Base-by-base conservation (phyloP, 2,329 filamentous ascomycete genomes). In the Lasiodiplodia citricola region DNA sequence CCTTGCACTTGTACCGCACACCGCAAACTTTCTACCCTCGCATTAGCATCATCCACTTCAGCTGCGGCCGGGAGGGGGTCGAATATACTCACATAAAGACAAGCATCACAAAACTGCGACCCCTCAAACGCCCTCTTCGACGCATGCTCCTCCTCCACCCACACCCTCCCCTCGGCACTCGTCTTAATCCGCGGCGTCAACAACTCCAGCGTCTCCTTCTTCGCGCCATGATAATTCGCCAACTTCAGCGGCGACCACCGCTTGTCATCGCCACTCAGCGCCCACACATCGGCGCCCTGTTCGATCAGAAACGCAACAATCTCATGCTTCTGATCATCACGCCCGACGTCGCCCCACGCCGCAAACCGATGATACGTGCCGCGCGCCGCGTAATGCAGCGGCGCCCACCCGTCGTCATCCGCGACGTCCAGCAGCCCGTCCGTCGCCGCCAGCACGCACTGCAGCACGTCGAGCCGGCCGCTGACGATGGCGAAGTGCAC, bases 1-100 rank as follows among this genome's bases (percentile, higher is more conserved):
- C 63, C 41, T 54, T 13, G 21, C 68, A 69, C 18, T 37, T 28
- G 44, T 67, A 67, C 2, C 50, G 58, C 14, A 63, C 21, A 0
- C 66, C 66, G 2, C 31, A 63, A 28, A 64, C 55, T 14, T 37
- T 38, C 28, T 28, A 28, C 25, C 1, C 25, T 25, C 10, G 56
- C 25, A 25, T 60, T 44, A 60, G 57, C 37, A 16, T 6, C 25
- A 25, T 25, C 25, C 4, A 28, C 25, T 5, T 28, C 25, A 28
- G 25, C 6, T 28, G 25, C 25, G 1, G 25, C 25, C 25, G 25
- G 4, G 25, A n/a, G 14, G 14, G 14, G 47, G 47, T 3, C 25
- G 23, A 5, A 35, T 28, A 21, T 6, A 62, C 37, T 50, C 31
- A 60, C 57, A 28, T 28, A 44, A 25, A 60, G 35, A n/a, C 57